A percentile compares a stretch with the other conserved stretches of the same genome.
Evolutionary conservation across 345 rosid species (phyloP).

Genomic region (Bruguiera sexangula): DNA sequence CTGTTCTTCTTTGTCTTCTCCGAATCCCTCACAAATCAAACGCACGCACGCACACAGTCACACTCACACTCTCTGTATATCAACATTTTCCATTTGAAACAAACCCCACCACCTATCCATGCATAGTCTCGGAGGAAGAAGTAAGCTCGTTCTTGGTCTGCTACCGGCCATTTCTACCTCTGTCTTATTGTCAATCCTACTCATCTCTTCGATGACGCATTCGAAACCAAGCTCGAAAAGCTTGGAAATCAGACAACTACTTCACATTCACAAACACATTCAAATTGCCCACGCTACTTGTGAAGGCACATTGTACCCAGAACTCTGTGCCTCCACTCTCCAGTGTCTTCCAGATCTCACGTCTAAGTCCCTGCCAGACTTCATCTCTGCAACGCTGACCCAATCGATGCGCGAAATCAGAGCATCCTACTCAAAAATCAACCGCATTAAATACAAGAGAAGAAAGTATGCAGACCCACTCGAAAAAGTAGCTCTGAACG

Average conservation of each 20-base stretch:
- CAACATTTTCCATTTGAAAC: background rate
- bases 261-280: slow-evolving; percentile 30
- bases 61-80: background rate
- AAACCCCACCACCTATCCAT: background rate
- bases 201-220: slow-evolving; percentile 1
- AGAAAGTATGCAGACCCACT: slow-evolving; percentile 22
- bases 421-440: slow-evolving; percentile 47
- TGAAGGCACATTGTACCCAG: slow-evolving; percentile 48
- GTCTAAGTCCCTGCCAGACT: slow-evolving; percentile 13
- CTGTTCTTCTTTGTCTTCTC: background rate
- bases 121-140: slow-evolving; percentile 14
- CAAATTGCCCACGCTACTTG: slow-evolving; percentile 39
- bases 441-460: slow-evolving; percentile 26
- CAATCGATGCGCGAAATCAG: slow-evolving; percentile 46
- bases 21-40: background rate
- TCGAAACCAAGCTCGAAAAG: slow-evolving; percentile 10
- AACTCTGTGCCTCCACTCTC: slow-evolving; percentile 65
- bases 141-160: slow-evolving; percentile 15
- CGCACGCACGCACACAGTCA: background rate
- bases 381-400: slow-evolving; percentile 52
- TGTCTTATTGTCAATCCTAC: slow-evolving; percentile 8
- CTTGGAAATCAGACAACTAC: slow-evolving; percentile 20
- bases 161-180: slow-evolving; percentile 22
- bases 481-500: slow-evolving; percentile 49
- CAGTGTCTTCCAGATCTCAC: slow-evolving; percentile 45